These are phyloP conservation scores for Ophiostoma ips DNA, from an alignment of 2,329 filamentous ascomycete species.

Conservation along the genomic window DNA sequence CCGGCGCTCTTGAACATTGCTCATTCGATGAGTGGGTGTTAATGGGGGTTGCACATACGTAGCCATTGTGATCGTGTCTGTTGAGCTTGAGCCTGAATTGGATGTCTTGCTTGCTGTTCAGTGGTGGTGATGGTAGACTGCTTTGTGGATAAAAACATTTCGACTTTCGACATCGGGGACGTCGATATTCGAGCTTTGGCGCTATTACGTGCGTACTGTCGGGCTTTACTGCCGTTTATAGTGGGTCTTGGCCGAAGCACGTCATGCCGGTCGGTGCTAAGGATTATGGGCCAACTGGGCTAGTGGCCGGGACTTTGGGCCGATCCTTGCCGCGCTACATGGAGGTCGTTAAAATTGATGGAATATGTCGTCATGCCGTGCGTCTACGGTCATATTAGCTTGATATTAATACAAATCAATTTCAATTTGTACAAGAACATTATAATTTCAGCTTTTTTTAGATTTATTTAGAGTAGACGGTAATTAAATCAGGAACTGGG, in stretches of 20 bases:
- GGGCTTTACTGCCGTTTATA: not conserved
- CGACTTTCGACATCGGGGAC: not conserved
- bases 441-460: no score
- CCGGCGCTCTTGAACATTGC: no score
- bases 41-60: not conserved
- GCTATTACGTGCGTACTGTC: not conserved
- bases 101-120: not conserved
- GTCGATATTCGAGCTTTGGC: not conserved
- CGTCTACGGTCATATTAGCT: not conserved
- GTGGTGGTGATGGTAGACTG: not conserved
- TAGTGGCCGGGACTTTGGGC: not conserved
- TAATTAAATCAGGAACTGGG: no score
- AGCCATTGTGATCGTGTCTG: not conserved
- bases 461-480: no score
- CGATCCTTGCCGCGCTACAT: not conserved
- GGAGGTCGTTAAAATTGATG: no score
- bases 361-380: not conserved
- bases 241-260: constrained; percentile 1
- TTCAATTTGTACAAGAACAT: no score
- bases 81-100: not conserved
- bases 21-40: no score
- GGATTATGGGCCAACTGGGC: not conserved
- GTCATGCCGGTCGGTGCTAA: constrained; percentile 1
- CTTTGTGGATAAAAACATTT: not conserved
- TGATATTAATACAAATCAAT: no score